A percentile compares a stretch with the other conserved stretches of the same genome.
phyloP scores from a whole-genome alignment of 202 grass and related monocot genomes.

The Eragrostis tef region DNA sequence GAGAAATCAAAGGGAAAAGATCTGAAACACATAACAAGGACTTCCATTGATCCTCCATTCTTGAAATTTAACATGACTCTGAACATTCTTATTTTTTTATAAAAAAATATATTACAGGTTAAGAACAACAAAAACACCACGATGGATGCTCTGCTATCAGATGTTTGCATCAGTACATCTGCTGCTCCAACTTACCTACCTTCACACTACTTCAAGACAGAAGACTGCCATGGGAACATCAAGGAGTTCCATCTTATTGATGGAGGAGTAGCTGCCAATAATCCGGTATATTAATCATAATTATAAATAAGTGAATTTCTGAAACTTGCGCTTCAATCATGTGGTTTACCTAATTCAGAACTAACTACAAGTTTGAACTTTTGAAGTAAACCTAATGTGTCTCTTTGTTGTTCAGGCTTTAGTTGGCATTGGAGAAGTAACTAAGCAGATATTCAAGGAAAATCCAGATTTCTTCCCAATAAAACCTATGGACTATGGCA shows the following conservation, averaged over 20 bases:
- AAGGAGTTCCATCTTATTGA: conserved; percentile 91
- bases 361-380: neutral
- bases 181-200: conserved; percentile 90
- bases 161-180: conserved; percentile 83
- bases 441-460: conserved; percentile 73
- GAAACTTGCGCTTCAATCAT: conserved; percentile 16
- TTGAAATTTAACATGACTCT: conserved; percentile 10
- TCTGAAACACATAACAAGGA: neutral
- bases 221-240: conserved; percentile 55
- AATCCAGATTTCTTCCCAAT: conserved; percentile 89
- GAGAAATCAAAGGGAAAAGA: conserved; percentile 19
- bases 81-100: conserved; percentile 2
- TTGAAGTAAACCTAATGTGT: conserved; percentile 28
- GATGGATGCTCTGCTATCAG: conserved; percentile 73
- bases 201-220: conserved; percentile 67
- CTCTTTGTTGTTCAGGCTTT: conserved; percentile 60
- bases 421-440: conserved; percentile 77
- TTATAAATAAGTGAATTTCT: conserved; percentile 7
- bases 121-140: conserved; percentile 45
- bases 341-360: conserved; percentile 35
- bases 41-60: neutral
- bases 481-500: conserved; percentile 77
- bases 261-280: conserved; percentile 82
- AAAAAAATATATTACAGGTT: conserved; percentile 41
- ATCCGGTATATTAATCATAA: conserved; percentile 59